Conservation (phyloP, 495 filamentous ascomycete species). For the Talaromyces liani region DNA sequence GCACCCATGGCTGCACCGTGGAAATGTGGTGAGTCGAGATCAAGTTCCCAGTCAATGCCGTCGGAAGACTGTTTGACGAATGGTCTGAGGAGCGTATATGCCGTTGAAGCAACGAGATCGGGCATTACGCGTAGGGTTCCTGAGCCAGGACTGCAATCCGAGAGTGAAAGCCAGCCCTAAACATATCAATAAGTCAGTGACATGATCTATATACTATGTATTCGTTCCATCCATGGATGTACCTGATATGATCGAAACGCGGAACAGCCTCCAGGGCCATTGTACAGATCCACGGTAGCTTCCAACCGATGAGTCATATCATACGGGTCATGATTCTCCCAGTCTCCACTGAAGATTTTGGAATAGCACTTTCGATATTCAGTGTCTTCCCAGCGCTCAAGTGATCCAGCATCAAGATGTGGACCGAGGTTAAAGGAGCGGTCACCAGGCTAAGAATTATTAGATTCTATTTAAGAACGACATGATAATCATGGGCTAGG, state of each 20-base stretch:
- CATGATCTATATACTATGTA: not conserved
- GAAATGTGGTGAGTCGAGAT: not conserved
- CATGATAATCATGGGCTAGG: not conserved
- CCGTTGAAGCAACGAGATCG: not conserved
- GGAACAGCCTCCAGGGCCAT: constrained; percentile 6
- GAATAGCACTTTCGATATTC: constrained; percentile 3
- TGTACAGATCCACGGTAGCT: constrained; percentile 7
- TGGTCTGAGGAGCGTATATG: constrained; percentile 10
- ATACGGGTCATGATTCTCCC: constrained; percentile 10
- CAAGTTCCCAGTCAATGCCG: not conserved
- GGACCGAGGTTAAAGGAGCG: constrained; percentile 2
- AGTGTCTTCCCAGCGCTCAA: constrained; percentile 12
- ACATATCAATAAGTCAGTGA: not conserved
- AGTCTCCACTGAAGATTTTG: constrained; percentile 7
- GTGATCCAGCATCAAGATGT: constrained; percentile 7
- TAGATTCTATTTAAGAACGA: not conserved
- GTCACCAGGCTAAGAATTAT: not conserved
- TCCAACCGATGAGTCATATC: not conserved
- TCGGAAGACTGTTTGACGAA: constrained; percentile 4
- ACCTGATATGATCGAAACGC: constrained; percentile 3
- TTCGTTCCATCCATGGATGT: not conserved
- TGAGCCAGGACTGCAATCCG: not conserved
- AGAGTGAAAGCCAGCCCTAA: constrained; percentile 10
- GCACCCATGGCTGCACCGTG: constrained; percentile 61
- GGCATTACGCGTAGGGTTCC: constrained; percentile 9